Base-by-base conservation (phyloP, 345 rosid species). In the Populus davidiana region DNA sequence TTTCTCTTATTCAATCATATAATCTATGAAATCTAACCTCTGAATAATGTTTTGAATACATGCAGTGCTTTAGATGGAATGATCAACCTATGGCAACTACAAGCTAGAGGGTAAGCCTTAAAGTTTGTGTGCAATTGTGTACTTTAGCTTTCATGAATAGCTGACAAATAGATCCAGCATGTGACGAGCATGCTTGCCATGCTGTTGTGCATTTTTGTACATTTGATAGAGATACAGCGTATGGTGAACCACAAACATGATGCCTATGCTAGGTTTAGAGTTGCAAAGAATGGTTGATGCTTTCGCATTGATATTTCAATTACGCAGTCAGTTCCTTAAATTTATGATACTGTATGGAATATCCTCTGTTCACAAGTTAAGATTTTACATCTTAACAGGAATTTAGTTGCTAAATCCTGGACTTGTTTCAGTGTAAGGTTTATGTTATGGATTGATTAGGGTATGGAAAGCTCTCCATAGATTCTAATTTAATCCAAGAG, bases 61-160 rank as follows among this genome's bases (percentile, higher is more conserved):
- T 78, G 11, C 83, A 86, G 88, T 77, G 83, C 88, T 75, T 78
- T 86, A 83, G 88, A 86, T 77, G 86, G 86, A 41, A 25, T 79
- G 43, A 65, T 86, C 69, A 81, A 86, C 78, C 84, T 86, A 36
- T 83, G 88, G 88, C 82, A 86, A 79, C 70, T 86, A 77, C 85
- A 81, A 66, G 69, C 77, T 18, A 75, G 73, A 36, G 85, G 86
- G 88, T 83, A 66, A 77, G 74, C 70, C 50, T 39, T 35, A 59
- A 25, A 72, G 18, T 64, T 44, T n/a, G 52, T 31, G 44, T 65
- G 36, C 47, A 75, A 3, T 21, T 64, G 12, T 18, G 14, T 47
- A 61, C 25, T 47, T 31, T 44, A 75, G 27, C n/a, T 31, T 18
- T 43, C 20, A 14, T 75, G 33, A 21, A 44, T 43, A 6, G 44